Evolutionary conservation across 148 eudicot genomes (phyloP).

Genomic region (Rhododendron williamsianum): DNA sequence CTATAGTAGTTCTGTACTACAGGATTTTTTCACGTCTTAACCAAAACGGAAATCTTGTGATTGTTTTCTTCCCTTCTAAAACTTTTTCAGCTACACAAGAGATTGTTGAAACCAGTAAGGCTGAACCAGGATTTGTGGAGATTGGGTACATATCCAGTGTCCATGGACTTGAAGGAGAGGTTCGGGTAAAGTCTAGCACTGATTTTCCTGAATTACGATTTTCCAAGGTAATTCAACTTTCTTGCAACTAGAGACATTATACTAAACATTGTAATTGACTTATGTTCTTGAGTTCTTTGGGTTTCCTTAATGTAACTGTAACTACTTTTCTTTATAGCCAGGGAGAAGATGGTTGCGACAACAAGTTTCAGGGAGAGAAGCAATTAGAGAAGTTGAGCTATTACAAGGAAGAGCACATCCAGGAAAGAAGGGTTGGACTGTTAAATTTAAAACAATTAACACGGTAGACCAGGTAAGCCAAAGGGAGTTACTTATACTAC

Average conservation of each 20-base stretch:
- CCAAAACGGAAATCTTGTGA: neutral
- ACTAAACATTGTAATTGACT: constrained; percentile 1
- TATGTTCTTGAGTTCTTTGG: neutral
- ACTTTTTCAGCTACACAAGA: constrained; percentile 38
- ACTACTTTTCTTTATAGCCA: constrained; percentile 42
- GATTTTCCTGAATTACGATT: constrained; percentile 87
- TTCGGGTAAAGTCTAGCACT: constrained; percentile 73
- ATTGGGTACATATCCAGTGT: constrained; percentile 72
- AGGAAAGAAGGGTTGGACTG: constrained; percentile 72
- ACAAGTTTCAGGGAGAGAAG: constrained; percentile 52
- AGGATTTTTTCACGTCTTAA: neutral
- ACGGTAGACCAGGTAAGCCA: constrained; percentile 62
- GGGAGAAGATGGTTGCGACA: constrained; percentile 92
- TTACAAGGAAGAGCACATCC: constrained; percentile 69
- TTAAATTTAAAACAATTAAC: constrained; percentile 57
- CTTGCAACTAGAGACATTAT: neutral
- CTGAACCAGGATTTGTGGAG: constrained; percentile 52
- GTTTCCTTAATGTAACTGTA: constrained; percentile 14
- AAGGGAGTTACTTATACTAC: neutral
- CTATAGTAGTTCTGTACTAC: neutral
- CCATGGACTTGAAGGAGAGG: constrained; percentile 91
- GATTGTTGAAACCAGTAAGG: constrained; percentile 40
- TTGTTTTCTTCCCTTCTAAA: neutral
- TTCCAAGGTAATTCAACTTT: constrained; percentile 41
- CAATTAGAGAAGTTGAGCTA: constrained; percentile 67